Evolutionary conservation across 257 asterid species (phyloP).

Genomic region (Solanum appendiculatum): DNA sequence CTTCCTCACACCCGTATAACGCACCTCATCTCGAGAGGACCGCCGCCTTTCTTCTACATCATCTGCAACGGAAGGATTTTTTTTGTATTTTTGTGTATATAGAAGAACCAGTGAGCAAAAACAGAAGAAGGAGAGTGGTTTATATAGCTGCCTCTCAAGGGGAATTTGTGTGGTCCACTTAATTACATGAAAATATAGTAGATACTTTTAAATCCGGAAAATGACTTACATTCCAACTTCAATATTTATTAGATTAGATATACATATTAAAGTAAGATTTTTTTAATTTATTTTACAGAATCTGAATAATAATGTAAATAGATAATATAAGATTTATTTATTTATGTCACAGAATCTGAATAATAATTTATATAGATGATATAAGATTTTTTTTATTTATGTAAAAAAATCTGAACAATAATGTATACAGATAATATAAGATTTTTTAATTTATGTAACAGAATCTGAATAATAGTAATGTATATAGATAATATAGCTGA

Average conservation of each 20-base stretch:
- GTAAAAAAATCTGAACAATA: background rate
- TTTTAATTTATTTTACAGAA: background rate
- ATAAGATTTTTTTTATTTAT: background rate
- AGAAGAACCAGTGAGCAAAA: background rate
- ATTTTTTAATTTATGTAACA: background rate
- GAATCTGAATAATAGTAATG: background rate
- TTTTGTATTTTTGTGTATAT: background rate
- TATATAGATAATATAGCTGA: background rate
- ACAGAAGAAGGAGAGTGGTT: background rate
- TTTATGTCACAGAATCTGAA: background rate
- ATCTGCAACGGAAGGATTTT: background rate
- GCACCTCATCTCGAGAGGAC: background rate
- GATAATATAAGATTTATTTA: background rate
- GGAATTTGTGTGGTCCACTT: background rate
- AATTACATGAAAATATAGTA: background rate
- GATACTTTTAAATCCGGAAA: background rate
- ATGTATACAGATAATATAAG: background rate
- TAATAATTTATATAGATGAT: background rate
- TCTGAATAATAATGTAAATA: background rate
- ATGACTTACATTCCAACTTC: background rate
- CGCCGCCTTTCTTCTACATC: background rate
- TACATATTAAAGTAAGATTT: background rate
- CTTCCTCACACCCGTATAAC: constrained; percentile 1
- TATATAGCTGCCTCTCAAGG: background rate
- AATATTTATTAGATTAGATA: background rate